Evolutionary conservation across 1,284 basidiomycete genomes (phyloP).

Genomic region (Mixia osmundae): DNA sequence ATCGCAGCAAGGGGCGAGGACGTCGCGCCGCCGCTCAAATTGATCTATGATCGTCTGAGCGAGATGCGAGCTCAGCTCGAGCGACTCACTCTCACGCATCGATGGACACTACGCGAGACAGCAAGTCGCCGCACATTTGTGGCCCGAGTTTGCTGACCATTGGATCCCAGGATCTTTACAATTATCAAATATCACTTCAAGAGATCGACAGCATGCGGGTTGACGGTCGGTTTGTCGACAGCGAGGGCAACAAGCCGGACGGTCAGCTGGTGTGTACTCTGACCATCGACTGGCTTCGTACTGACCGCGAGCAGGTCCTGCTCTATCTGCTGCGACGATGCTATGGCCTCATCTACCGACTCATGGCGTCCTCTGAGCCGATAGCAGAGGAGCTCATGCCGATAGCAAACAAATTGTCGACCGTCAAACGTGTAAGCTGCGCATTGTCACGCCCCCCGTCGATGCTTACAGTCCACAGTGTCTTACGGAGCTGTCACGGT

Average conservation of each 20-base stretch:
- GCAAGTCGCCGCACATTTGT: too few relatives aligned
- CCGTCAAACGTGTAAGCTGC: slow-evolving; percentile 15
- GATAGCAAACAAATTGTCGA: slow-evolving; percentile 21
- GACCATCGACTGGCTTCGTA: not conserved
- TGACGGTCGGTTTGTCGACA: slow-evolving; percentile 89
- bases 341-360: slow-evolving; percentile 81
- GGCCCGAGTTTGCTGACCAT: slow-evolving; percentile 13
- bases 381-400: slow-evolving; percentile 33
- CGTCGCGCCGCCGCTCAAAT: slow-evolving; percentile 64
- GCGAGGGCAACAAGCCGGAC: slow-evolving; percentile 67
- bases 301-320: slow-evolving; percentile 36
- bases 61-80: slow-evolving; percentile 72
- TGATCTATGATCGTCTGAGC: slow-evolving; percentile 77
- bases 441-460: slow-evolving; percentile 12
- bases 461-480: slow-evolving; percentile 40
- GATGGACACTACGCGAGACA: slow-evolving; percentile 95
- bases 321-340: slow-evolving; percentile 81
- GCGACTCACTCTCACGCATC: slow-evolving; percentile 72
- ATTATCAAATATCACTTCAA: slow-evolving; percentile 73
- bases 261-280: slow-evolving; percentile 58
- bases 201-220: slow-evolving; percentile 94
- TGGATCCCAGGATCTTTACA: slow-evolving; percentile 23
- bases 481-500: slow-evolving; percentile 95
- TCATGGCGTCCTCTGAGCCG: slow-evolving; percentile 91
- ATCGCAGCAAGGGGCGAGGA: slow-evolving; percentile 85